Percentiles rank a stretch among this genome's conserved stretches.
phyloP scores from a whole-genome alignment of 225 moss, liverwort and hornwort species.

The Neckera pumila region DNA sequence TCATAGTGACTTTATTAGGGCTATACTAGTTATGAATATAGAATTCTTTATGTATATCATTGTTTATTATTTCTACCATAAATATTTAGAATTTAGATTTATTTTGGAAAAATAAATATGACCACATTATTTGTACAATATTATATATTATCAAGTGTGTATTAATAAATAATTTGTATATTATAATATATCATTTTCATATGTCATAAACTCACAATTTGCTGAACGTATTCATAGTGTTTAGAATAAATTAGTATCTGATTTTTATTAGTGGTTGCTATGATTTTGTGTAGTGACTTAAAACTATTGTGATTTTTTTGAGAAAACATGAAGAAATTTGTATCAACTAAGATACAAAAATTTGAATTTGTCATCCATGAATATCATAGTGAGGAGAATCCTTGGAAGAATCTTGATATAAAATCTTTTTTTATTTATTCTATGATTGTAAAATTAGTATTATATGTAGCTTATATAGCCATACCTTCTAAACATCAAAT shows the following conservation, averaged over 20 bases:
- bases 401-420: background rate
- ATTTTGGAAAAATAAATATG: background rate
- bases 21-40: background rate
- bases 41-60: too few species aligned
- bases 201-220: background rate
- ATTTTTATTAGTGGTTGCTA: too few species aligned
- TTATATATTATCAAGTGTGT: background rate
- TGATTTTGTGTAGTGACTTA: too few species aligned
- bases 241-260: background rate
- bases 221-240: rapidly evolving
- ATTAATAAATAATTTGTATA: background rate
- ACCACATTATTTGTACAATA: background rate
- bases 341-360: background rate
- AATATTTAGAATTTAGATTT: background rate
- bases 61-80: background rate
- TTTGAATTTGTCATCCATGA: background rate
- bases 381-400: too few species aligned
- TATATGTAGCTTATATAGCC: too few species aligned
- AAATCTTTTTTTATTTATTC: background rate
- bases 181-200: background rate
- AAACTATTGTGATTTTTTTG: background rate
- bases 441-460: too few species aligned
- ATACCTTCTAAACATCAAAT: rapidly evolving
- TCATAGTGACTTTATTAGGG: background rate
- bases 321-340: background rate